Base-by-base conservation (phyloP, 345 rosid genomes). In the Alliaria petiolata region DNA sequence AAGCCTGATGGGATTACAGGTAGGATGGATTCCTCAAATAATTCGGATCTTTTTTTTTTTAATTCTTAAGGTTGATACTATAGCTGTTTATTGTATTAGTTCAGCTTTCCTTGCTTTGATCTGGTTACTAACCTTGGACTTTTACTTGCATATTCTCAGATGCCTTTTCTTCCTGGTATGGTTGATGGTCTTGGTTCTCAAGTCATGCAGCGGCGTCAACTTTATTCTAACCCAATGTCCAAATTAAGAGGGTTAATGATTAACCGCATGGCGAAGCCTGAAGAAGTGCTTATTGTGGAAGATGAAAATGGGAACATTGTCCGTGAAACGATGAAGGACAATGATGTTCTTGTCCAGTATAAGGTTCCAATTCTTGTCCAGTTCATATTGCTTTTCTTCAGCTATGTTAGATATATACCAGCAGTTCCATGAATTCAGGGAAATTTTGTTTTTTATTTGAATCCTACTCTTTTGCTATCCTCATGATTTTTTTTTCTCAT, bases 301-400 rank as follows among this genome's bases (percentile, higher is more conserved):
- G 99, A 95, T 86, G 99, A 95, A 83, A 95, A 95, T 81, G 99
- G 99, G 30, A 95, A 95, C 80, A 92, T 92, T 35, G 99, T 92
- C 53, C 95, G 97, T 64, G 98, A 90, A 87, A 95, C 99, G 52
- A 75, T 95, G 99, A 95, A 95, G 78, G 99, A 95, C 83, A 92
- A 95, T 62, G 99, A 95, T 86, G 97, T 95, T 69, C 99, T 92
- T 74, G 98, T 95, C 68, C 99, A 95, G 58, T 95, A 92, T 49
- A 95, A 95, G 97, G 99, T 95, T 19, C 62, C 42, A 11, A 45
- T 65, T 56, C 17, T 20, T 59, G 14, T 57, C 44, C 61, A 31
- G 38, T 55, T 45, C 47, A 36, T 45, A 8, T 19, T 44, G 7
- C 68, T 60, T 4, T 30, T 62, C 34, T 60, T 75, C 47, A 68